These are phyloP conservation scores for Marasmius fiardii DNA, from an alignment of 1,284 basidiomycete genomes.

Conservation along the genomic window DNA sequence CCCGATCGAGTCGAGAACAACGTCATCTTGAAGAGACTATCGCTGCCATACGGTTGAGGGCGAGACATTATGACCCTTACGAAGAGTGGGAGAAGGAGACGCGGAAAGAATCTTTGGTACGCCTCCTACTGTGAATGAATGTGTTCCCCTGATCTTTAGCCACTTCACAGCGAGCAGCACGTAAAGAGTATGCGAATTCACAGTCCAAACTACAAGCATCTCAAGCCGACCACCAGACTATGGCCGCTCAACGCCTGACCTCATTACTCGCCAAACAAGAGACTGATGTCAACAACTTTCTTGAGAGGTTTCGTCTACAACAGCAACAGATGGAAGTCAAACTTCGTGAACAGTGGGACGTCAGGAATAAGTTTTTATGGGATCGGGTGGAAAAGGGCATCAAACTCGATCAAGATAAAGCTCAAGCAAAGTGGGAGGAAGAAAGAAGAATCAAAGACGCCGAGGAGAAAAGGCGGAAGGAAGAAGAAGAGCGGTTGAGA, in stretches of 20 bases:
- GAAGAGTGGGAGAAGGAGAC: conserved; percentile 75
- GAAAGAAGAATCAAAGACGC: conserved; percentile 36
- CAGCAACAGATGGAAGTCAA: conserved; percentile 44
- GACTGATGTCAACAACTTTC: conserved; percentile 41
- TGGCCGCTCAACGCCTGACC: conserved; percentile 35
- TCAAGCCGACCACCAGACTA: conserved; percentile 32
- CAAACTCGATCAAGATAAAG: conserved; percentile 61
- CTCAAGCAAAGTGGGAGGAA: conserved; percentile 45
- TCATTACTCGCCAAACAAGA: conserved; percentile 43
- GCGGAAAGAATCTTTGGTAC: conserved; percentile 66
- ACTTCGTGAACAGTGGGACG: conserved; percentile 44
- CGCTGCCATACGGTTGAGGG: conserved; percentile 62
- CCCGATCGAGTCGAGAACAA: conserved; percentile 41
- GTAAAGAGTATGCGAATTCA: conserved; percentile 44
- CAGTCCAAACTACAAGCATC: conserved; percentile 36
- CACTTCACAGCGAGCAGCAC: conserved; percentile 50
- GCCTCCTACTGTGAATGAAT: conserved; percentile 23
- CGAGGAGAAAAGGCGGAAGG: conserved; percentile 34
- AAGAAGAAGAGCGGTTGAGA: conserved; percentile 33
- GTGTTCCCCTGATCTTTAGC: neutral
- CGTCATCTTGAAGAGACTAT: conserved; percentile 62
- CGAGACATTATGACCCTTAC: conserved; percentile 68
- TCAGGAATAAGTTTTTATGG: conserved; percentile 51
- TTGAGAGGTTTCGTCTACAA: conserved; percentile 40
- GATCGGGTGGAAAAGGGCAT: conserved; percentile 63